These are phyloP conservation scores for Diphasiastrum complanatum DNA, from an alignment of 83 land plant species.

Conservation along the genomic window DNA sequence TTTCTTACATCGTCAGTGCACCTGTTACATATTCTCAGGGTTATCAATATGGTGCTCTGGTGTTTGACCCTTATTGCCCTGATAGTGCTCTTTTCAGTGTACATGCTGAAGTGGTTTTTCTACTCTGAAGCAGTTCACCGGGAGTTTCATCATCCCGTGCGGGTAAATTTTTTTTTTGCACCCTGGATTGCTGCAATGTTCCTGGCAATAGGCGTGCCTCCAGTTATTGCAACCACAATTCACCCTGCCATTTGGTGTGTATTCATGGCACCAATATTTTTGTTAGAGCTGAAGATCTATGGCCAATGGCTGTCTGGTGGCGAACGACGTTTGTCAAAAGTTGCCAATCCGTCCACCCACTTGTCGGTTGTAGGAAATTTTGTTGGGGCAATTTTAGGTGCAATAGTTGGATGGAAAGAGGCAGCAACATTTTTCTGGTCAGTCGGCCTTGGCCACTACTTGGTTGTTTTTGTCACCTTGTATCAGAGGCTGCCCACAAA, in stretches of 20 bases:
- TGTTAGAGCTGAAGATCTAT: slow-evolving; percentile 3
- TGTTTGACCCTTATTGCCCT: background rate
- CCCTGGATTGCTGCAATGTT: no score
- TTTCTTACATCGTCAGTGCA: background rate
- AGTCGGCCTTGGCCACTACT: background rate
- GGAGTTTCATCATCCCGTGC: background rate
- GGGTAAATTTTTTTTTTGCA: background rate
- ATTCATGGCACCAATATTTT: slow-evolving; percentile 1
- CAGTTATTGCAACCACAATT: background rate
- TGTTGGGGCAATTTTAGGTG: background rate
- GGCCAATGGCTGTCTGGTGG: slow-evolving; percentile 6
- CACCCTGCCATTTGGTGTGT: background rate
- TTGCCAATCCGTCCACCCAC: slow-evolving; percentile 9
- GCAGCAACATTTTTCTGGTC: background rate
- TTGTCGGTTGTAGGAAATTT: slow-evolving; percentile 6
- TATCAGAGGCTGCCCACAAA: no score
- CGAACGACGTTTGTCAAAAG: slow-evolving; percentile 1
- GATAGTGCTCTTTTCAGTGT: background rate
- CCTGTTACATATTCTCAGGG: background rate
- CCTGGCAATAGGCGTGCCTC: slow-evolving; percentile 6
- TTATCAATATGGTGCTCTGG: background rate
- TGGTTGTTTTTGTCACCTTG: no score
- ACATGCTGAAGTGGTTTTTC: background rate
- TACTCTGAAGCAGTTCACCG: slow-evolving; percentile 1
- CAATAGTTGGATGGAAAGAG: background rate